Evolutionary conservation across 2,329 filamentous ascomycete genomes (phyloP), one percentile per base, ranked within the genome.

Genomic region (Penicillium vulpinum): DNA sequence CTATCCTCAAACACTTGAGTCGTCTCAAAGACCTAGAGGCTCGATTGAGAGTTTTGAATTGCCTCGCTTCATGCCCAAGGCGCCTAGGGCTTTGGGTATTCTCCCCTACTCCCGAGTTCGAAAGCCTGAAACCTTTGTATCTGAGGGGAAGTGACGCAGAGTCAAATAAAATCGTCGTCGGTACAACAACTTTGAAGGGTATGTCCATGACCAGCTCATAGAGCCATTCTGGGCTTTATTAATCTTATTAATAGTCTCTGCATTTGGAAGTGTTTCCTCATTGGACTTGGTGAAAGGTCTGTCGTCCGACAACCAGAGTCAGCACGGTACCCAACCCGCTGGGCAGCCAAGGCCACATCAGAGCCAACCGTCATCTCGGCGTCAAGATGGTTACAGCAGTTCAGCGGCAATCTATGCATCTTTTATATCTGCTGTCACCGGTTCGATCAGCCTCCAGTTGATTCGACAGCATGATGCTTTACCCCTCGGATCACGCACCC

Each of bases 11-110:
- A 44, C 71, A 74, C 65, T 66, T 73, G 28, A 73, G 73, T 61
- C 73, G 74, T 52, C 64, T 77, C 40, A 75, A 76, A 58, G 68
- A 74, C 45, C 59, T 75, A 29, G 70, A 76, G 54, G 68, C 75
- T 48, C 67, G 65, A 44, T 54, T 77, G 43, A 66, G 75, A 51
- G 71, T 67, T 46, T 56, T 70, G 24, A 70, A 71, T 40, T 77
- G 75, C 46, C 64, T 77, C 43, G 74, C 73, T 8, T 72, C 75
- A 41, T 73, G 71, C 48, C 70, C 75, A 38, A 68, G 74, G 46
- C 71, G 72, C 6, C 65, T 74, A 22, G 73, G 74, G 21, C 58
- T 78, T 31, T 76, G 74, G 72, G 65, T 77, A 3, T 78, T 77
- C 53, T 78, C 75, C 22, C 58, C 72, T 10, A 73, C 71, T 38